Percentiles rank a stretch among this genome's conserved stretches.
These are phyloP conservation scores for Ustilago trichophora DNA, from an alignment of 1,284 basidiomycete genomes.

Conservation along the genomic window DNA sequence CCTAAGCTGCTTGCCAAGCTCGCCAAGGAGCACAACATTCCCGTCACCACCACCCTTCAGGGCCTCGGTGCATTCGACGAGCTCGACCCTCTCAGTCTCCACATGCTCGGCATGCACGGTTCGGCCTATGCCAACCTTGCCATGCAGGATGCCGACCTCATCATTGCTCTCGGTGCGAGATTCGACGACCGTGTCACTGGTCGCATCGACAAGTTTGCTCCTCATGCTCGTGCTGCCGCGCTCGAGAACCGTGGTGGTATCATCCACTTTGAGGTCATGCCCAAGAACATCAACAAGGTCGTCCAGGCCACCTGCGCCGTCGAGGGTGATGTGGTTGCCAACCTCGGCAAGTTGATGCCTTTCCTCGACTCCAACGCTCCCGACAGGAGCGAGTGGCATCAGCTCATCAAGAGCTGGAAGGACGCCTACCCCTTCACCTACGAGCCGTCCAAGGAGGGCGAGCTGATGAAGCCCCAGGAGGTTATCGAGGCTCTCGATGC, in stretches of 20 bases:
- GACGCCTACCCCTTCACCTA: conserved; percentile 88
- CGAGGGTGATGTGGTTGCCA: conserved; percentile 89
- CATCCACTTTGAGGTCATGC: conserved; percentile 98
- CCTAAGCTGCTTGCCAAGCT: conserved; percentile 84
- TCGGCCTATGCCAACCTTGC: conserved; percentile 96
- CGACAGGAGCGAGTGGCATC: conserved; percentile 75
- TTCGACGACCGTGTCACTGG: conserved; percentile 99
- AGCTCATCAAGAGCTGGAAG: conserved; percentile 83
- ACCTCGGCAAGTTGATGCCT: conserved; percentile 82
- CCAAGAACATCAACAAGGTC: conserved; percentile 99
- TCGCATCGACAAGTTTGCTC: conserved; percentile 88
- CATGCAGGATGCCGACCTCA: conserved; percentile 95
- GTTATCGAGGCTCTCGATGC: conserved; percentile 89
- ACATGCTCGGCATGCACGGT: conserved; percentile 99
- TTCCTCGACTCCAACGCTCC: conserved; percentile 65
- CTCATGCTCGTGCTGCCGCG: conserved; percentile 87
- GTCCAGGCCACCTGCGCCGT: conserved; percentile 92
- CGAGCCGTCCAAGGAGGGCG: conserved; percentile 74
- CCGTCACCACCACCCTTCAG: conserved; percentile 94
- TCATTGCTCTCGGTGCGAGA: conserved; percentile 93
- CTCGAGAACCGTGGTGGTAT: conserved; percentile 88
- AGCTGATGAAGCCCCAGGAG: conserved; percentile 92
- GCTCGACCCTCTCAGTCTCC: conserved; percentile 79
- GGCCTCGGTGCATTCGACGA: conserved; percentile 96
- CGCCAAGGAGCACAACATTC: conserved; percentile 86